Evolutionary conservation across 208 protist genomes (phyloP).

Genomic region (Acanthamoeba healyi): DNA sequence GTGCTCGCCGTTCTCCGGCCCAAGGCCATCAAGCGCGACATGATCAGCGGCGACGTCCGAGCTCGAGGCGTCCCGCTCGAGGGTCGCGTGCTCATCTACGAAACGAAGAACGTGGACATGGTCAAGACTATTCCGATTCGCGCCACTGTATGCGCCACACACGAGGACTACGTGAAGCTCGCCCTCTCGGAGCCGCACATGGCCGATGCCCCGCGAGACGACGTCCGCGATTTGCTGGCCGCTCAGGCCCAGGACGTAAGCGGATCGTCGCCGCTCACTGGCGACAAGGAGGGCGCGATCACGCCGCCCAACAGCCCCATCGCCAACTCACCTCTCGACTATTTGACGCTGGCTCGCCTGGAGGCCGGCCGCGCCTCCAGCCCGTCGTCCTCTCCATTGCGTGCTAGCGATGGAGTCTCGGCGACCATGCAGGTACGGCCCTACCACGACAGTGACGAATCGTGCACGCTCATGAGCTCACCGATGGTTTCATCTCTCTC

Average conservation of each 20-base stretch:
- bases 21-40: conserved; percentile 23
- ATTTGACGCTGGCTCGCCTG: background rate
- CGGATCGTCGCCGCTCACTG: conserved; percentile 4
- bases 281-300: conserved; percentile 30
- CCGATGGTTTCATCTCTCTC: too few relatives aligned
- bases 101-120: conserved; percentile 83
- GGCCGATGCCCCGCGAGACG: background rate
- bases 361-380: background rate
- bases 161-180: conserved; percentile 74
- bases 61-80: background rate
- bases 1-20: conserved; percentile 53
- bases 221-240: background rate
- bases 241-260: background rate
- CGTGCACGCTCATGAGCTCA: too few relatives aligned
- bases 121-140: conserved; percentile 79
- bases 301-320: conserved; percentile 59
- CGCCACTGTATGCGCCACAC: conserved; percentile 74
- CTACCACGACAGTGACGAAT: too few relatives aligned
- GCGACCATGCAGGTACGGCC: background rate
- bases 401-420: background rate
- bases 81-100: conserved; percentile 67
- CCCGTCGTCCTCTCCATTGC: background rate
- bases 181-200: conserved; percentile 12
- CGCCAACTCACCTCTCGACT: conserved; percentile 33
- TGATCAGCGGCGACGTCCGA: background rate